Base-by-base conservation (phyloP, 2,329 filamentous ascomycete genomes). In the Trichoderma sp. region DNA sequence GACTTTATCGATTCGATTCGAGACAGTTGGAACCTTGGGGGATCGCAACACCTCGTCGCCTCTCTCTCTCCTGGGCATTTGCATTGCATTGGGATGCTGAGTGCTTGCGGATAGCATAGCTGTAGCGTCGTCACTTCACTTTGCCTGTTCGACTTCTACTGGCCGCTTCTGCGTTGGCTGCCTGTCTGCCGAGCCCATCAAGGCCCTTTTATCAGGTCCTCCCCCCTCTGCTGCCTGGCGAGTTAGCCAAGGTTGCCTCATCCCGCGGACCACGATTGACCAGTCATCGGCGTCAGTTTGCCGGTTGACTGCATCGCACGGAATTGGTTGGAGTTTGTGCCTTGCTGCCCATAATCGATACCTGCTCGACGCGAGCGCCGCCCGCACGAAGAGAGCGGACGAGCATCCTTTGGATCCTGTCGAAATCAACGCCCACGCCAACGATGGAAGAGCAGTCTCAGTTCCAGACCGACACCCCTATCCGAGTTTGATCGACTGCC, bases 391-490 rank as follows among this genome's bases (percentile, higher is more conserved):
- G 63, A 62, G 70, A 68, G 66, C 55, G 59, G 68, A 55, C 71
- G 59, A 50, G 57, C 61, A 66, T 70, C 43, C 64, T 61, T 58
- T 47, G 26, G 47, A 71, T 43, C 23, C 43, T 63, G 26, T 34
- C 34, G 39, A 36, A 71, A 47, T 64, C 58, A 69, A 55, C 36
- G 47, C 73, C 73, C 43, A 63, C 72, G 69, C 71, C 69, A 77
- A 76, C 77, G 74, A 80, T 80, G 79, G 79, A 79, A 79, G 75
- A 80, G 77, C 74, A 80, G 78, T 74, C 79, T 76, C 77, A 76
- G 72, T 80, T 74, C 75, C 76, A 75, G 77, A 76, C 76, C 77
- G 77, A 78, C 73, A 77, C 75, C 72, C 76, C 76, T 74, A 77
- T 78, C 74, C 77, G 74, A 73, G 75, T 74, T 73, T 80, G 76